Conservation (phyloP, 2,329 filamentous ascomycete species). For the Fusarium sp. region DNA sequence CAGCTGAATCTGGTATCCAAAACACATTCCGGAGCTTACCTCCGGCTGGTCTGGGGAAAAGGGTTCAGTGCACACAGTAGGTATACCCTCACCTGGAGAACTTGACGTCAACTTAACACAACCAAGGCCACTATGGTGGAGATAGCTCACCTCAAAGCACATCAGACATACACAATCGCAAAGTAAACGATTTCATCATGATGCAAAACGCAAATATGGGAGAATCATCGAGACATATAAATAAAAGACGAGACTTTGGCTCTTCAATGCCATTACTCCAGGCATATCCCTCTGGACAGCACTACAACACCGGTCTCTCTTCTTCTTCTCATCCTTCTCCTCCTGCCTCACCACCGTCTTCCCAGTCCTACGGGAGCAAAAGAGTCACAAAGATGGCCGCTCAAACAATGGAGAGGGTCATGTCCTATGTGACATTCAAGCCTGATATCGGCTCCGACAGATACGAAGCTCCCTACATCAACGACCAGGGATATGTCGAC, state of each 20-base stretch:
- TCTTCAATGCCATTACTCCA: background rate
- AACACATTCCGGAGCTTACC: conserved; percentile 22
- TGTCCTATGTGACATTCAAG: conserved; percentile 17
- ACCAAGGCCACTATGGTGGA: conserved; percentile 7
- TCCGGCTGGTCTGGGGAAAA: conserved; percentile 24
- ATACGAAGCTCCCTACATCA: conserved; percentile 55
- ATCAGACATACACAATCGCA: background rate
- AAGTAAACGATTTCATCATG: conserved; percentile 13
- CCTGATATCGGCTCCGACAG: conserved; percentile 4
- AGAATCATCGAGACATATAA: conserved; percentile 5
- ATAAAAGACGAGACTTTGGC: background rate
- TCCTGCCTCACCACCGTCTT: background rate
- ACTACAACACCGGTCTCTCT: background rate
- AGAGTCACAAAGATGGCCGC: background rate
- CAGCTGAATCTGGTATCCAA: background rate
- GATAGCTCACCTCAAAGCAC: background rate
- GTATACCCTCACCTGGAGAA: conserved; percentile 18
- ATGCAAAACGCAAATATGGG: background rate
- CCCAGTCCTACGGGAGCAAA: background rate
- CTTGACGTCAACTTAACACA: conserved; percentile 34
- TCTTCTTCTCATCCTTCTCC: background rate
- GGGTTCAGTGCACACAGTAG: background rate
- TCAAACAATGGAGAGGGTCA: background rate
- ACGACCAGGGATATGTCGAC: conserved; percentile 62
- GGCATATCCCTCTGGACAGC: background rate